Evolutionary conservation across 352 stramenopile genomes (phyloP).

Genomic region (Phytophthora pluvialis): DNA sequence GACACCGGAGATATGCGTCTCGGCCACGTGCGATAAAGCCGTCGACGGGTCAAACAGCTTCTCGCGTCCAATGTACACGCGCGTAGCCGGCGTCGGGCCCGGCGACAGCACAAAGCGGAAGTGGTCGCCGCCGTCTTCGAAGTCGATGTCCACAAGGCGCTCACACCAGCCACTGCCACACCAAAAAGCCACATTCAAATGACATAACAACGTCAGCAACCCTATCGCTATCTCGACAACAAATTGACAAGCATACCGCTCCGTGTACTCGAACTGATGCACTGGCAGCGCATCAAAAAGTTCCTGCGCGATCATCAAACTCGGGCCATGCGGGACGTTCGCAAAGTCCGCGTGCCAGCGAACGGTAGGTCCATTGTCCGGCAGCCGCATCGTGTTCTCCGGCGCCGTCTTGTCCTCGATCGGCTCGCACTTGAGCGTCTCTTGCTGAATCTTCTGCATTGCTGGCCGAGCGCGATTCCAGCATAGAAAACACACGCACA

Average conservation of each 20-base stretch:
- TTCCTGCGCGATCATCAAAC: conserved; percentile 93
- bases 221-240: not conserved
- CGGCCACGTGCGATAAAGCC: conserved; percentile 32
- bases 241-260: conserved; percentile 47
- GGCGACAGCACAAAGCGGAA: conserved; percentile 95
- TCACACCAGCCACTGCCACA: conserved; percentile 91
- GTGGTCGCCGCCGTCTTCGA: conserved; percentile 80
- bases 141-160: conserved; percentile 93
- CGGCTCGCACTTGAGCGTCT: conserved; percentile 68
- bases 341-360: conserved; percentile 91
- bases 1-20: conserved; percentile 34
- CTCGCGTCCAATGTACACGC: conserved; percentile 88
- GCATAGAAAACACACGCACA: not conserved
- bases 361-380: conserved; percentile 54
- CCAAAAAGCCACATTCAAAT: not conserved
- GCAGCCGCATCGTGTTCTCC: conserved; percentile 58
- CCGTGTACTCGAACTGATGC: conserved; percentile 96
- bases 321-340: conserved; percentile 78
- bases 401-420: conserved; percentile 37
- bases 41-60: conserved; percentile 76
- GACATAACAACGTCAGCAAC: conserved; percentile 8
- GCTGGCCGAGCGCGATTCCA: conserved; percentile 32
- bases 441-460: conserved; percentile 91
- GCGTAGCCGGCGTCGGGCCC: conserved; percentile 89
- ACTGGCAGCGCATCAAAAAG: conserved; percentile 95